Base-by-base conservation (phyloP, 768 basidiomycete genomes). In the Inosperma sp. region DNA sequence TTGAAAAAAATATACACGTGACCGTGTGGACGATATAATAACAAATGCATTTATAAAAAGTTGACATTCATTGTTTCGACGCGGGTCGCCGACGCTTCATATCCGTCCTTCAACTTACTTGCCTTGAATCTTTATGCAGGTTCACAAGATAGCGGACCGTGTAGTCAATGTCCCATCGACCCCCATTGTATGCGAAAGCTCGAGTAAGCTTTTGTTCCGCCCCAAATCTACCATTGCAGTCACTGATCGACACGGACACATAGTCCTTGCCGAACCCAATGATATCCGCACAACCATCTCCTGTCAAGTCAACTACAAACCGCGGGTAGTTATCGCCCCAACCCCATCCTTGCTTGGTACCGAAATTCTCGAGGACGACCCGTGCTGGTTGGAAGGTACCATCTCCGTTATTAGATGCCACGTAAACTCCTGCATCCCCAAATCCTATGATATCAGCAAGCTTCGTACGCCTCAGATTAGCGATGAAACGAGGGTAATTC, bases 331-430 rank as follows among this genome's bases (percentile, higher is more conserved):
- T 23, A 14, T 41, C 40, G 10, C 41, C 49, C 30, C n/a, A n/a
- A n/a, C 22, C 22, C 49, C 49, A 50, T 4, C 49, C 49, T 19
- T 30, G 35, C 2, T 31, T 37, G 37, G 29, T 30, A 2, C 16
- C 49, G n/a, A 50, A 50, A 31, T 42, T 9, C 14, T 23, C 10
- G 14, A 43, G n/a, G 27, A 36, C 49, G 19, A 14, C n/a, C 19
- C 43, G 41, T 4, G 40, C 33, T 1, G 39, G 40, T 19, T 44
- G 27, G 49, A 50, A 50, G 22, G 39, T 31, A 34, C 49, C 41
- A 25, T 51, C 14, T 14, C 49, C 49, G 21, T 43, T 51, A 27
- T 51, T 51, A 30, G 33, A 40, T 8, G 49, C n/a, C 4, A 51
- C 40, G 10, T n/a, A 25, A 3, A 51, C 41, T 41, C 49, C 49